These are phyloP conservation scores for Annulohypoxylon nitens DNA, from an alignment of 495 filamentous ascomycete genomes.

Conservation along the genomic window DNA sequence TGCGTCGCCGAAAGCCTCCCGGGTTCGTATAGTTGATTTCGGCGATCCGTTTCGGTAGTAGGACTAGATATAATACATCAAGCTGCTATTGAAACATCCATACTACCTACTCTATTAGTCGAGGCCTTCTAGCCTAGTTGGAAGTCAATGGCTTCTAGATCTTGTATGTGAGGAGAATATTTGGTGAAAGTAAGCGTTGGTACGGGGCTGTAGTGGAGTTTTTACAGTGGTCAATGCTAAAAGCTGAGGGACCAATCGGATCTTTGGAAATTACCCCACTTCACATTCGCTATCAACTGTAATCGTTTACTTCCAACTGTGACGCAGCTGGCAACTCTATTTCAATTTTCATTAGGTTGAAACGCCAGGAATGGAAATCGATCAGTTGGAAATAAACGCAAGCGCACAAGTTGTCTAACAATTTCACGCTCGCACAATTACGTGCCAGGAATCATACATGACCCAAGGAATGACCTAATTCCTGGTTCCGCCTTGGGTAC, in stretches of 20 bases:
- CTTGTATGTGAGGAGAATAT: neutral
- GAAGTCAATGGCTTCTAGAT: neutral
- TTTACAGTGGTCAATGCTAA: conserved; percentile 24
- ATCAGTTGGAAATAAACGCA: neutral
- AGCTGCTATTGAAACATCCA: neutral
- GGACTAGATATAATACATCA: neutral
- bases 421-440: neutral
- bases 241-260: conserved; percentile 26
- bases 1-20: conserved; percentile 25
- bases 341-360: neutral
- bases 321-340: neutral
- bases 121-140: neutral
- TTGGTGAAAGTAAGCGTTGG: neutral
- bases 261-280: neutral
- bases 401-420: neutral
- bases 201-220: neutral
- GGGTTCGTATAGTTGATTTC: neutral
- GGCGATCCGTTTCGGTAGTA: neutral
- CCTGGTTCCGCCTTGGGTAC: neutral
- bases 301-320: neutral
- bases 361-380: neutral
- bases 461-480: neutral
- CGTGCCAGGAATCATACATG: neutral
- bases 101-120: neutral
- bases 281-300: neutral